A percentile compares a stretch with the other conserved stretches of the same genome.
Evolutionary conservation across 768 basidiomycete species (phyloP).

Genomic region (Psilocybe cubensis): DNA sequence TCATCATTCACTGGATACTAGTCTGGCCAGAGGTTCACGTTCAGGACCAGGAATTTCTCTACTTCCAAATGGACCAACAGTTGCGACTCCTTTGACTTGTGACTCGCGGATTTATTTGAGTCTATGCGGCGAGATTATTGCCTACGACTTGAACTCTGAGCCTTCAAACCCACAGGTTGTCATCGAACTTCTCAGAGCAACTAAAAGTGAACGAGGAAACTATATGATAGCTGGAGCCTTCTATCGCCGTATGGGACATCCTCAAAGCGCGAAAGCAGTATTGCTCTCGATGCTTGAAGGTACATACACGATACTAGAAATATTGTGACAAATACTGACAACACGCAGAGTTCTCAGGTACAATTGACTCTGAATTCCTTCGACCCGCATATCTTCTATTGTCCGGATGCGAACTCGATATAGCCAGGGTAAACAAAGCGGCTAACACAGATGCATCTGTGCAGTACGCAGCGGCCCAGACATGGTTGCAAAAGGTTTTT

Average conservation of each 20-base stretch:
- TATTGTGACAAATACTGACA: slow-evolving; percentile 3
- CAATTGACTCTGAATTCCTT: slow-evolving; percentile 39
- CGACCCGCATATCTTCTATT: slow-evolving; percentile 57
- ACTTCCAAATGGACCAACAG: background rate
- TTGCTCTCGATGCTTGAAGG: slow-evolving; percentile 51
- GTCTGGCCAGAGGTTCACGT: background rate
- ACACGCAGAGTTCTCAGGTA: slow-evolving; percentile 41
- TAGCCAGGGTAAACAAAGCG: slow-evolving; percentile 37
- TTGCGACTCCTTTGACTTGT: slow-evolving; percentile 16
- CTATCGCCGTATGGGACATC: slow-evolving; percentile 54
- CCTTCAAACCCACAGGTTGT: slow-evolving; percentile 47
- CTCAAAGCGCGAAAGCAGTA: slow-evolving; percentile 46
- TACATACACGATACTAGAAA: slow-evolving; percentile 21
- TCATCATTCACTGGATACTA: too few species aligned
- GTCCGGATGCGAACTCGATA: slow-evolving; percentile 56
- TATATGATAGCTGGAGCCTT: slow-evolving; percentile 60
- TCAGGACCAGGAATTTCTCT: too few species aligned
- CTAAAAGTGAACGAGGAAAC: slow-evolving; percentile 49
- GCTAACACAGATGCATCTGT: slow-evolving; percentile 24
- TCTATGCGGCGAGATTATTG: slow-evolving; percentile 43
- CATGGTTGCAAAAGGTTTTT: slow-evolving; percentile 54
- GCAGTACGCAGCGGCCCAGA: slow-evolving; percentile 44
- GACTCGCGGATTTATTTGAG: slow-evolving; percentile 33
- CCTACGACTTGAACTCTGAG: slow-evolving; percentile 45
- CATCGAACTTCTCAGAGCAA: slow-evolving; percentile 47